phyloP scores from a whole-genome alignment of 2,329 filamentous ascomycete genomes.

The Fusarium multiceps region DNA sequence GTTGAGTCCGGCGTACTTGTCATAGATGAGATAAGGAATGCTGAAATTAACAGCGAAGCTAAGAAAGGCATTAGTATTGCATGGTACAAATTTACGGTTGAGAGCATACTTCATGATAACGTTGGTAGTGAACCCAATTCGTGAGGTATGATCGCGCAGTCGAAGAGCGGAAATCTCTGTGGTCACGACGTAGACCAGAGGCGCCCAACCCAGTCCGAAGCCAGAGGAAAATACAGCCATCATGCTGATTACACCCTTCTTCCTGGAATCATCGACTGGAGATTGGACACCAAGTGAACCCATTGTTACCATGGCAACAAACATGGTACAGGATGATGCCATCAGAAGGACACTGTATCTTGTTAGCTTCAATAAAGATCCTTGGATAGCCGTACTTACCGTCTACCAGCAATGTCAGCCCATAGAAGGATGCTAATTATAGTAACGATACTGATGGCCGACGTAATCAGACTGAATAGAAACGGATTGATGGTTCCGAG shows the following conservation, averaged over 20 bases:
- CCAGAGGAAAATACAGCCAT: constrained; percentile 40
- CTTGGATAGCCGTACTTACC: neutral
- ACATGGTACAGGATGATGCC: constrained; percentile 32
- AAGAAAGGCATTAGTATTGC: neutral
- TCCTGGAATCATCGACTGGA: constrained; percentile 25
- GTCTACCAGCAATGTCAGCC: constrained; percentile 7
- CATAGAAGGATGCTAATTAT: constrained; percentile 11
- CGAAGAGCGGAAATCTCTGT: constrained; percentile 37
- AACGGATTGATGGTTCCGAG: constrained; percentile 45
- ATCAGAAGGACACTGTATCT: constrained; percentile 18
- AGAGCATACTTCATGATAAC: constrained; percentile 30
- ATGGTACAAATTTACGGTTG: fast-evolving
- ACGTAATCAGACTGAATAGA: constrained; percentile 40
- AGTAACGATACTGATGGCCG: constrained; percentile 32
- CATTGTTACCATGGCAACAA: constrained; percentile 41
- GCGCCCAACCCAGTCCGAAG: constrained; percentile 22
- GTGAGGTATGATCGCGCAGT: constrained; percentile 23
- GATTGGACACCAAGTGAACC: constrained; percentile 36
- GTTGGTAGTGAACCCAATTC: constrained; percentile 29
- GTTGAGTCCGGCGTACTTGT: constrained; percentile 32
- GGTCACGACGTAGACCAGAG: constrained; percentile 33
- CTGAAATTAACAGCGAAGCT: constrained; percentile 38
- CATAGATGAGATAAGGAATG: constrained; percentile 38
- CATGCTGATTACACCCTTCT: constrained; percentile 43
- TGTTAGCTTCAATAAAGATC: fast-evolving